Conservation (phyloP, 23 red algal species). For the Gracilaria caudata region DNA sequence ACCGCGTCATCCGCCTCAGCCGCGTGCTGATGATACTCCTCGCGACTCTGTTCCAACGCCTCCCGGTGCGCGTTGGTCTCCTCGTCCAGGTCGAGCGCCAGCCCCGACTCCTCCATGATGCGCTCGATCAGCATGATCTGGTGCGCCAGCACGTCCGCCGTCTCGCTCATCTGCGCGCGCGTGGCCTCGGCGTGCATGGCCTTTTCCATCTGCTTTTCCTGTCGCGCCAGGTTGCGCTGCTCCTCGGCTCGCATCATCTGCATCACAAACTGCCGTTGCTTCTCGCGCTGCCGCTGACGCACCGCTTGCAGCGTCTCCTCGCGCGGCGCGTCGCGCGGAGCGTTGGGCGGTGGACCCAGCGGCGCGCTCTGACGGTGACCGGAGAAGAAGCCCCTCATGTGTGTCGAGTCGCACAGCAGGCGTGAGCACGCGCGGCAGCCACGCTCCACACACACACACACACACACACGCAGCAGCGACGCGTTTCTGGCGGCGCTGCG, state of each 20-base stretch:
- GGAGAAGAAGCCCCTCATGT: conserved; percentile 65
- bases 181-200: conserved; percentile 15
- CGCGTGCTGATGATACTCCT: conserved; percentile 30
- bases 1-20: conserved; percentile 43
- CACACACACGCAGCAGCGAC: no score
- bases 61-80: conserved; percentile 34
- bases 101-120: conserved; percentile 62
- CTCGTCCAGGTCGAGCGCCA: conserved; percentile 57
- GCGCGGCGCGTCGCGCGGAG: conserved; percentile 2
- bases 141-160: conserved; percentile 31
- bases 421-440: no score
- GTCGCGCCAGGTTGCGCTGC: conserved; percentile 10
- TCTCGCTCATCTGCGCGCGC: conserved; percentile 16
- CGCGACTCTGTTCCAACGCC: conserved; percentile 41
- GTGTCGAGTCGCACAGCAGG: no score
- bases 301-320: conserved; percentile 59
- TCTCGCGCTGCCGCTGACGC: conserved; percentile 51
- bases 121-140: conserved; percentile 62
- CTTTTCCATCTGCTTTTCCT: background rate
- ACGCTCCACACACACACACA: no score
- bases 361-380: conserved; percentile 47
- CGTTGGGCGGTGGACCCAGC: conserved; percentile 31
- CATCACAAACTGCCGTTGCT: conserved; percentile 51
- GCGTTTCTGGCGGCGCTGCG: no score
- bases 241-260: conserved; percentile 68